Evolutionary conservation across 2,329 filamentous ascomycete genomes (phyloP), one percentile per base, ranked within the genome.

Genomic region (Botrytis squamosa): DNA sequence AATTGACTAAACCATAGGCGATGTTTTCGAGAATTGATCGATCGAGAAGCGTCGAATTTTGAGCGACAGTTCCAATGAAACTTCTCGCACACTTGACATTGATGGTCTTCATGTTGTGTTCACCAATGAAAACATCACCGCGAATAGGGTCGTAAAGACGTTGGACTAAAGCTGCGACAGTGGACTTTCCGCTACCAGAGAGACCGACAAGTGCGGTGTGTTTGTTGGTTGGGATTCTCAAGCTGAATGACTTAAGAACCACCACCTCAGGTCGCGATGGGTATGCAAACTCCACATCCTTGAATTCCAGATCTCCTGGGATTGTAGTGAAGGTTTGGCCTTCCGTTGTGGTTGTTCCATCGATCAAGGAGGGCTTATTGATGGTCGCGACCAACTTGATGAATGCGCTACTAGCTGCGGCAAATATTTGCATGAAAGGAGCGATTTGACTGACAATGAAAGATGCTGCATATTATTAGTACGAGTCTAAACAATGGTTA

Each of bases 161-260:
- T 55, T 87, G 85, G 0, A 88, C 80, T 5, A 91, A 81, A 6
- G 85, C 85, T 3, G 88, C 85, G 77, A 88, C 82, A 1, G 87
- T 89, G 16, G 86, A 88, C 75, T 89, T 89, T 5, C 87, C 88
- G 72, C 86, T 88, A 1, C 88, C 88, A 1, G 86, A 89, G 0
- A 87, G 83, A 0, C 88, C 89, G 3, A 90, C 88, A 42, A 90
- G 83, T 6, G 88, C 88, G 0, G 88, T 89, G 22, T 70, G 55
- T 44, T 70, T 70, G 42, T 70, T 70, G 33, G 79, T 77, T 52
- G 75, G 74, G 64, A 82, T 77, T 7, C 66, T 77, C 12, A 82
- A 67, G 59, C 74, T 77, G 22, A 82, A 74, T 42, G 77, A 72
- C 38, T 82, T 77, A 10, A 82, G 75, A 14, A 82, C 78, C 8